Base-by-base conservation (phyloP, 352 stramenopile species). In the Lagenidium giganteum region DNA sequence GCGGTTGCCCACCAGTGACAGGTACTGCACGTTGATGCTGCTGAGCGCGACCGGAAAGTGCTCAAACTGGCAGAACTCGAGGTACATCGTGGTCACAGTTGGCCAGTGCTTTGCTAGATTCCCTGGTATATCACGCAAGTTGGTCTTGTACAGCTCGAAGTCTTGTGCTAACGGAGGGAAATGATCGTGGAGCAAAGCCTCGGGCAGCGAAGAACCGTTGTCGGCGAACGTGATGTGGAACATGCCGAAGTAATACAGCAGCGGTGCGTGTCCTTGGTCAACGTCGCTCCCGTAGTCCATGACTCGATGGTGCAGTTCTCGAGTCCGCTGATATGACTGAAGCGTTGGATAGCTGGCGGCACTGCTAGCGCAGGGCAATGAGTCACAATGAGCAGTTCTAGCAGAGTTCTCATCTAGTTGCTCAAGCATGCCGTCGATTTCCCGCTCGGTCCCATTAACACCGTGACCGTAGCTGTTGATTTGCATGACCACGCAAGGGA, bases 251-350 rank as follows among this genome's bases (percentile, higher is more conserved):
- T 36, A 57, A 14, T 28, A 41, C 1, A 73, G 4, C 0, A 40
- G 22, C 1, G 59, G 41, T 73, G 55, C 7, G 56, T 51, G 8
- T 47, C 35, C 16, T 54, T 51, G 1, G 63, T 65, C 4, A 73
- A 28, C 1, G 51, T 55, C 7, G 63, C 55, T 23, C 47, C 53
- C 9, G 9, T 26, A 12, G 21, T 44, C 63, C 63, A 73, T 2
- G 37, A 24, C 1, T 16, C 16, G 8, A 70, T 64, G 0, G 63
- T 67, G 14, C 59, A 60, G 26, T 70, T 73, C 31, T 74, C 67
- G 4, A 70, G 32, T 14, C 40, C 56, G 6, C n/a, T 37, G 2
- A 53, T 21, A n/a, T 35, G 9, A 17, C 41, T 37, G 17, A 74
- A 74, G 4, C 59, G 43, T 0, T 39, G 32, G 4, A 74, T 23